Conservation (phyloP, 2,329 filamentous ascomycete species). For the Claviceps maximensis region DNA sequence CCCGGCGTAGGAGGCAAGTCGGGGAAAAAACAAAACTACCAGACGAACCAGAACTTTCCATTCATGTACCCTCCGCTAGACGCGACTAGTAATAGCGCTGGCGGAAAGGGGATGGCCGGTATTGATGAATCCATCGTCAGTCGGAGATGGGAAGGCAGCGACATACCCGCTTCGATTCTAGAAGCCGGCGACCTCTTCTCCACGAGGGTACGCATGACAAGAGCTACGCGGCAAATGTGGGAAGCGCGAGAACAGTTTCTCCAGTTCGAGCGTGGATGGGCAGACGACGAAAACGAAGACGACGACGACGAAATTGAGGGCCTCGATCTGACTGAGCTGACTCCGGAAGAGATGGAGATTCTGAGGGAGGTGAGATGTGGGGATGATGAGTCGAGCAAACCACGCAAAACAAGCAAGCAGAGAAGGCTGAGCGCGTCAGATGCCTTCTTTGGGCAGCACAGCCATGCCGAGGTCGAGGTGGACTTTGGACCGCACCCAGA, state of each 20-base stretch:
- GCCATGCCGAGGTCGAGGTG: slow-evolving; percentile 11
- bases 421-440: not conserved
- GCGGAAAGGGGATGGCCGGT: slow-evolving; percentile 74
- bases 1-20: slow-evolving; percentile 78
- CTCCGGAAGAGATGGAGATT: slow-evolving; percentile 25
- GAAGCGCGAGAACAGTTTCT: slow-evolving; percentile 84
- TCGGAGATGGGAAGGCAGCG: slow-evolving; percentile 81
- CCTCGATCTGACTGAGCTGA: slow-evolving; percentile 32
- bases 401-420: slow-evolving; percentile 10
- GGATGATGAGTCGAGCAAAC: slow-evolving; percentile 14
- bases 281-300: slow-evolving; percentile 30
- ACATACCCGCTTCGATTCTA: slow-evolving; percentile 85
- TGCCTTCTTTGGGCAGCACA: not conserved
- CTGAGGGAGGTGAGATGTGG: slow-evolving; percentile 29
- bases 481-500: slow-evolving; percentile 36
- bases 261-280: slow-evolving; percentile 86
- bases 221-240: slow-evolving; percentile 88
- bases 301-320: slow-evolving; percentile 31
- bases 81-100: slow-evolving; percentile 74
- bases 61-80: slow-evolving; percentile 95
- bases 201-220: slow-evolving; percentile 76
- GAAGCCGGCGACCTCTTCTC: slow-evolving; percentile 92
- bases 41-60: slow-evolving; percentile 97
- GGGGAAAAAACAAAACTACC: slow-evolving; percentile 97
- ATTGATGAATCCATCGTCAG: slow-evolving; percentile 70